These are phyloP conservation scores for Aspergillus carbonarius DNA, from an alignment of 2,329 filamentous ascomycete species.

Conservation along the genomic window DNA sequence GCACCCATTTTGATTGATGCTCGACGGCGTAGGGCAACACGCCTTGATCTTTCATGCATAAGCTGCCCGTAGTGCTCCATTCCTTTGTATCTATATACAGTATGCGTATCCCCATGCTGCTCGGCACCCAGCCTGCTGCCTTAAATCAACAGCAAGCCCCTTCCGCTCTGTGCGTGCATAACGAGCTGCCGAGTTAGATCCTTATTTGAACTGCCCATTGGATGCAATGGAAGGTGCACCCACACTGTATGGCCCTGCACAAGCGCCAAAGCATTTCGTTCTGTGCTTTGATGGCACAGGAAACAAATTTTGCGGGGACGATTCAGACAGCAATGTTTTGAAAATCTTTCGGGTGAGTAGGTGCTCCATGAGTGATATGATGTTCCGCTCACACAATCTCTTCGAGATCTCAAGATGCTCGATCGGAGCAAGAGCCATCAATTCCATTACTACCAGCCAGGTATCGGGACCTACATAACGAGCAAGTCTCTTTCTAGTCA, in stretches of 20 bases:
- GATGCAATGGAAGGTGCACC: conserved; percentile 7
- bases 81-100: neutral
- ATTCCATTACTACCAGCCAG: conserved; percentile 46
- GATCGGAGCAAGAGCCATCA: conserved; percentile 41
- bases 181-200: neutral
- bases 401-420: conserved; percentile 33
- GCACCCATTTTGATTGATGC: neutral
- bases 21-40: neutral
- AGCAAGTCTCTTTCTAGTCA: conserved; percentile 31
- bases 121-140: neutral
- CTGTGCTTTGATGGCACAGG: conserved; percentile 48
- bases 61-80: conserved; percentile 6
- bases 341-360: conserved; percentile 45
- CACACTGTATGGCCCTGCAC: conserved; percentile 20
- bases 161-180: neutral
- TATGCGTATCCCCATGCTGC: neutral
- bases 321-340: conserved; percentile 48
- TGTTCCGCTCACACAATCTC: neutral
- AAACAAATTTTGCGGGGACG: conserved; percentile 45
- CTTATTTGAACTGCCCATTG: neutral
- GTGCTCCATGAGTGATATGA: neutral
- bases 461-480: conserved; percentile 47
- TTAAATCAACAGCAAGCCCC: neutral
- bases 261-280: conserved; percentile 39
- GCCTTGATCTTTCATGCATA: neutral